phyloP scores from a whole-genome alignment of 2,329 filamentous ascomycete genomes.

The Tolypocladium ophioglossoides region DNA sequence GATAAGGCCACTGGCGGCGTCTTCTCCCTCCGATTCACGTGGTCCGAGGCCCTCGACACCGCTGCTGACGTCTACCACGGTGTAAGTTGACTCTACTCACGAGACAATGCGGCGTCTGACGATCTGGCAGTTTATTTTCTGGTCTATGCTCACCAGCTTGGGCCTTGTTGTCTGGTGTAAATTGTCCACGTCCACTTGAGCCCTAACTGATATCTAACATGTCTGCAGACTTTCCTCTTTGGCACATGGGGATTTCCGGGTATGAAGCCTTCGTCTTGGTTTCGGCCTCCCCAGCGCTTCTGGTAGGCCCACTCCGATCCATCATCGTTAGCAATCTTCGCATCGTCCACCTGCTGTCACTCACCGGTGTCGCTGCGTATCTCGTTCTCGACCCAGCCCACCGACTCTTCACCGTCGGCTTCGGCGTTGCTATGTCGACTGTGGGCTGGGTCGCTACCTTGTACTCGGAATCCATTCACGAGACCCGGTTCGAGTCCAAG shows the following conservation, averaged over 20 bases:
- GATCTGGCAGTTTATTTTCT: conserved; percentile 68
- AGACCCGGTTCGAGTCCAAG: conserved; percentile 67
- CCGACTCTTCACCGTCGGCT: conserved; percentile 71
- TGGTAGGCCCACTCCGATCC: conserved; percentile 60
- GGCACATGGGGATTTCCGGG: conserved; percentile 98
- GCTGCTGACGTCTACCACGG: conserved; percentile 86
- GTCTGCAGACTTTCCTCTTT: conserved; percentile 74
- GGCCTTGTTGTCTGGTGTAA: conserved; percentile 89
- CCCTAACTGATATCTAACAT: conserved; percentile 7
- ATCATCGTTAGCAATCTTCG: conserved; percentile 60
- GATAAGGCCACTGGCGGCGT: conserved; percentile 61
- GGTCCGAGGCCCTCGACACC: conserved; percentile 66
- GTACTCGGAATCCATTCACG: conserved; percentile 65
- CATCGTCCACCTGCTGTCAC: conserved; percentile 63
- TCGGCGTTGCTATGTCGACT: conserved; percentile 70
- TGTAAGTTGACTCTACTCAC: conserved; percentile 36
- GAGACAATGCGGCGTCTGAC: conserved; percentile 7
- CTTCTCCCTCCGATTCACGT: conserved; percentile 62
- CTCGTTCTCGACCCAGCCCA: conserved; percentile 59
- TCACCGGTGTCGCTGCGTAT: conserved; percentile 71
- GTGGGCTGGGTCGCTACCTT: conserved; percentile 78
- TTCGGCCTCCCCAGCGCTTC: conserved; percentile 69
- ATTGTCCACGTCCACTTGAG: conserved; percentile 21
- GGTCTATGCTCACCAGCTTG: conserved; percentile 85
- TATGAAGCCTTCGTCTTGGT: conserved; percentile 86